A percentile compares a stretch with the other conserved stretches of the same genome.
These are phyloP conservation scores for Pseudopediastrum boryanum DNA, from an alignment of 139 green algal species.

Conservation along the genomic window DNA sequence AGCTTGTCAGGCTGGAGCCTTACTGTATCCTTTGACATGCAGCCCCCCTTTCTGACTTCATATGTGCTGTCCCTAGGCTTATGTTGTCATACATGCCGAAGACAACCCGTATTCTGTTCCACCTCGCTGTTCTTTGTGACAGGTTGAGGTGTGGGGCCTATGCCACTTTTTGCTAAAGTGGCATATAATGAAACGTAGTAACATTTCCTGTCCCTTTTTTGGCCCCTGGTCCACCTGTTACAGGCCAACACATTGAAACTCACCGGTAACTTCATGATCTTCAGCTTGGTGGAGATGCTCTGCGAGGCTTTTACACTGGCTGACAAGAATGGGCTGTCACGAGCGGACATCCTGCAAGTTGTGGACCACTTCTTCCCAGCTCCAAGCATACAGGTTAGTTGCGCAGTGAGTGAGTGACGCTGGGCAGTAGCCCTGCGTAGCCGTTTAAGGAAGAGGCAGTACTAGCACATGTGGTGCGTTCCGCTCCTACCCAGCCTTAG, in stretches of 20 bases:
- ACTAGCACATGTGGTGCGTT: not conserved
- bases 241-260: constrained; percentile 17
- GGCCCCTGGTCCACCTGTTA: not conserved
- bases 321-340: constrained; percentile 24
- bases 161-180: too few species aligned
- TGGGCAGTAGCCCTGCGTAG: not conserved
- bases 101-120: too few species aligned
- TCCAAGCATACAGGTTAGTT: constrained; percentile 12
- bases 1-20: too few species aligned
- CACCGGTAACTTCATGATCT: constrained; percentile 43
- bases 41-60: too few species aligned
- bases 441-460: not conserved
- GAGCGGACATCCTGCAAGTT: constrained; percentile 23
- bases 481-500: not conserved
- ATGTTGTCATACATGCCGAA: too few species aligned
- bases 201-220: not conserved
- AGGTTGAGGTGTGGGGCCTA: too few species aligned
- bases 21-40: too few species aligned
- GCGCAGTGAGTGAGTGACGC: not conserved
- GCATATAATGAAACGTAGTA: too few species aligned
- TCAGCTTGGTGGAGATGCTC: constrained; percentile 28
- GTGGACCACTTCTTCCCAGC: constrained; percentile 37
- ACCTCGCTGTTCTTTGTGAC: too few species aligned
- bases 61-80: too few species aligned
- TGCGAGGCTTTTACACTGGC: constrained; percentile 30